Percentiles rank a stretch among this genome's conserved stretches.
Evolutionary conservation across 2,329 filamentous ascomycete genomes (phyloP).

Genomic region (Elsinoe batatas): DNA sequence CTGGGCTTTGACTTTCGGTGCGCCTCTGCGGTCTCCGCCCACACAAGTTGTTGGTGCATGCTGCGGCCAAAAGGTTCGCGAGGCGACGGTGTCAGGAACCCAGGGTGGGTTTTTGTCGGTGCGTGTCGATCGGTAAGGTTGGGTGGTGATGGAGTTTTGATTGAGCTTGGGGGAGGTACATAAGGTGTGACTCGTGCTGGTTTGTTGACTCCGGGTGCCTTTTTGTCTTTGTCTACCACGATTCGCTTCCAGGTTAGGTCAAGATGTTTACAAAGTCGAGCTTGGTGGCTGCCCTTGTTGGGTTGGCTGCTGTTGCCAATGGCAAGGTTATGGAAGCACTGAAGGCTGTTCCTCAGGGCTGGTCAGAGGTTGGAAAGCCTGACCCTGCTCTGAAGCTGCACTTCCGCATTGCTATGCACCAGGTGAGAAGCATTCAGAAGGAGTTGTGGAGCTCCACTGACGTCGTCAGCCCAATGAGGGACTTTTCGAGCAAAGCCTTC

Average conservation of each 20-base stretch:
- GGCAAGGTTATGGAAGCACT: constrained; percentile 19
- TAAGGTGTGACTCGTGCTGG: not conserved
- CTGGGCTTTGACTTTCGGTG: not conserved
- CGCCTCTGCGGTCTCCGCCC: not conserved
- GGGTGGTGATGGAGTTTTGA: not conserved
- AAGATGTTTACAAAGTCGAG: constrained; percentile 4
- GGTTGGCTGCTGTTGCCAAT: constrained; percentile 15
- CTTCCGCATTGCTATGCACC: constrained; percentile 20
- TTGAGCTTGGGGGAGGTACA: not conserved
- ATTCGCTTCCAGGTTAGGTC: not conserved
- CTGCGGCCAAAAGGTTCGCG: not conserved
- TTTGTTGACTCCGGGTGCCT: not conserved
- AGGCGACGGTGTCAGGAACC: constrained; percentile 3
- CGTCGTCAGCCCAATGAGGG: constrained; percentile 3
- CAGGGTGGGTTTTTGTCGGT: too few relatives aligned
- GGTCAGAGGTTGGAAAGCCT: constrained; percentile 17
- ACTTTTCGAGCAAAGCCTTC: constrained; percentile 45
- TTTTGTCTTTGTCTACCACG: not conserved
- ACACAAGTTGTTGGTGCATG: not conserved
- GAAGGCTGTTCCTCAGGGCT: constrained; percentile 17
- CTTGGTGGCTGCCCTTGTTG: constrained; percentile 8
- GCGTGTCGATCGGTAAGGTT: not conserved
- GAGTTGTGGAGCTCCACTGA: not conserved
- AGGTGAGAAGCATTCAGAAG: not conserved
- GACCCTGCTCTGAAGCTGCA: constrained; percentile 15